Evolutionary conservation across 148 eudicot species (phyloP).

Genomic region (Camellia japonica): DNA sequence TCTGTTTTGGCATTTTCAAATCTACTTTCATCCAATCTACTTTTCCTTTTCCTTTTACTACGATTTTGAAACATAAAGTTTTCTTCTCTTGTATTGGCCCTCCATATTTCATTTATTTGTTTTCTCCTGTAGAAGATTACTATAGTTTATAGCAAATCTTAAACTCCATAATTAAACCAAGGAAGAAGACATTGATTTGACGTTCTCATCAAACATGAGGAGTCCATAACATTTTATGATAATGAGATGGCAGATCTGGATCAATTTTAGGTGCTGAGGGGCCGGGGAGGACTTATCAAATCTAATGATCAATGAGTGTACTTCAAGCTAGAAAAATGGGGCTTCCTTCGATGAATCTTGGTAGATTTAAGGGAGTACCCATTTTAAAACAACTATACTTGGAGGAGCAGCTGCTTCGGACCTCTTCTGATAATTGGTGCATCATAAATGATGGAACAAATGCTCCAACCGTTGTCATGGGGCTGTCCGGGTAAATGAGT

Average conservation of each 20-base stretch:
- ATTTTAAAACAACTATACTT: constrained; percentile 69
- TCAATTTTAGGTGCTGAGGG: constrained; percentile 1
- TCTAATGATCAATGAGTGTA: constrained; percentile 29
- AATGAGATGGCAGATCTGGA: constrained; percentile 5
- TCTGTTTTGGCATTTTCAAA: too few relatives aligned
- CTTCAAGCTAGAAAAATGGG: constrained; percentile 32
- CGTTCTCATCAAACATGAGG: neutral
- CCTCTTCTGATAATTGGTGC: constrained; percentile 84
- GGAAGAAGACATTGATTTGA: neutral
- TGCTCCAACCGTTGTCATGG: constrained; percentile 72
- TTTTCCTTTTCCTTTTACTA: too few relatives aligned
- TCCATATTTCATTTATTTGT: neutral
- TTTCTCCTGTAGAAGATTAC: neutral
- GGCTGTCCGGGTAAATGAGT: constrained; percentile 61
- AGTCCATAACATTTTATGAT: neutral
- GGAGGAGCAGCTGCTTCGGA: constrained; percentile 77
- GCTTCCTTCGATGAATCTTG: constrained; percentile 68
- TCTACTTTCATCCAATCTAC: too few relatives aligned
- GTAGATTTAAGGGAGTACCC: constrained; percentile 49
- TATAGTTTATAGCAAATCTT: neutral
- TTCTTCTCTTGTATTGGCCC: neutral
- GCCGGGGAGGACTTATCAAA: neutral
- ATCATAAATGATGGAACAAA: constrained; percentile 72
- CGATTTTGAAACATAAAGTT: neutral
- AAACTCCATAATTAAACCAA: neutral